Base-by-base conservation (phyloP, 2,329 filamentous ascomycete species). In the Aschersonia sp. region DNA sequence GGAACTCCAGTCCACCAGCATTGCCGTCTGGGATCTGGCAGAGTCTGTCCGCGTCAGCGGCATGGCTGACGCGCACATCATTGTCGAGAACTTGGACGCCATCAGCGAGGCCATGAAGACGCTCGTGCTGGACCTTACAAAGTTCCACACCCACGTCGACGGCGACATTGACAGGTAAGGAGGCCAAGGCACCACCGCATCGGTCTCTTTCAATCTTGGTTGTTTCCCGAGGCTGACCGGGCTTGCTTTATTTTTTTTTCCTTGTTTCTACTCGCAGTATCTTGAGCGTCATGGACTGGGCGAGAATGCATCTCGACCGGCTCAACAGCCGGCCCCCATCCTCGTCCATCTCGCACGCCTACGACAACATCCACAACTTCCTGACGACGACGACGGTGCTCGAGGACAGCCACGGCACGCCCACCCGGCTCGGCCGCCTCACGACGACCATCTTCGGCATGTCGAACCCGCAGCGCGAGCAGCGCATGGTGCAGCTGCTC, bases 281-380 rank as follows among this genome's bases (percentile, higher is more conserved):
- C 55, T 74, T 97, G 37, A 83, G 92, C 51, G 87, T 94, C 46
- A 96, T 97, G 88, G 87, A 95, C 60, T 96, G 90, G 90, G 86
- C 87, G 11, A 84, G 84, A 59, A 81, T 88, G 54, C 88, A 96
- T 63, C 77, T 97, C 11, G 73, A 80, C 51, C 80, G 81, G 43
- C 69, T 92, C 49, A 76, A 79, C 51, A 71, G 72, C 29, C 68
- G 75, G 22, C 78, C 80, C 6, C 73, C 76, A 1, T 75, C 79
- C 35, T 65, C 62, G 5, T 61, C 61, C 2, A 67, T 94, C 29
- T 78, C 82, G 14, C 79, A 79, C 10, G 77, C 84, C 42, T 87
- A 88, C 60, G 85, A 87, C 63, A 94, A 94, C 60, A 70, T 95
- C 44, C 86, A 95, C 69, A 81, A 77, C 56, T 66, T 90, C 40